Conservation (phyloP, 2,329 filamentous ascomycete species). For the Pyricularia pennisetigena region DNA sequence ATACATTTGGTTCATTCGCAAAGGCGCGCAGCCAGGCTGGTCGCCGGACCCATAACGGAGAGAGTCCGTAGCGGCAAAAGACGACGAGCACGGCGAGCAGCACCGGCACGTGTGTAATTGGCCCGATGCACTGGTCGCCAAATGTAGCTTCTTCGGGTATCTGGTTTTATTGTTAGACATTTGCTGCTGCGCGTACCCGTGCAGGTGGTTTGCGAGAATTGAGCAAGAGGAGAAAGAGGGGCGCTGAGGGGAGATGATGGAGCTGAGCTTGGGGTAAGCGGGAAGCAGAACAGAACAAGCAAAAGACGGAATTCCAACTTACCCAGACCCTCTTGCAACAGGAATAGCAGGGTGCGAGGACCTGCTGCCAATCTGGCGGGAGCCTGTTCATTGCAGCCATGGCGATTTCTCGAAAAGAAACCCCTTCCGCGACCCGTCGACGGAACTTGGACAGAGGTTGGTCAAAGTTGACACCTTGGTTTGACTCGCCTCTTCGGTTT, state of each 20-base stretch:
- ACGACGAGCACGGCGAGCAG: constrained; percentile 19
- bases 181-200: neutral
- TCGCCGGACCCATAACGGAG: constrained; percentile 20
- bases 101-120: constrained; percentile 20
- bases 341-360: constrained; percentile 19
- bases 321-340: constrained; percentile 22
- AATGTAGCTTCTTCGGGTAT: constrained; percentile 19
- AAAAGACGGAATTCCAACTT: constrained; percentile 7
- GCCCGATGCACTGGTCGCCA: constrained; percentile 20
- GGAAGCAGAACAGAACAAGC: neutral
- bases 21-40: constrained; percentile 24
- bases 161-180: too few relatives aligned
- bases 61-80: constrained; percentile 19
- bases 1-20: constrained; percentile 16
- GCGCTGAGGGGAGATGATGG: neutral
- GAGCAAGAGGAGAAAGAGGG: neutral
- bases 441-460: neutral
- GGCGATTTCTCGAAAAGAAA: neutral
- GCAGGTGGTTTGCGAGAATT: neutral
- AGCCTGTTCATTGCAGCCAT: neutral
- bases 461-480: neutral
- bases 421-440: neutral
- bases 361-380: constrained; percentile 7
- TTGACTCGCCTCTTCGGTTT: neutral
- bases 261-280: constrained; percentile 1